Base-by-base conservation (phyloP, 2,329 filamentous ascomycete species). In the Xylaria sp. region DNA sequence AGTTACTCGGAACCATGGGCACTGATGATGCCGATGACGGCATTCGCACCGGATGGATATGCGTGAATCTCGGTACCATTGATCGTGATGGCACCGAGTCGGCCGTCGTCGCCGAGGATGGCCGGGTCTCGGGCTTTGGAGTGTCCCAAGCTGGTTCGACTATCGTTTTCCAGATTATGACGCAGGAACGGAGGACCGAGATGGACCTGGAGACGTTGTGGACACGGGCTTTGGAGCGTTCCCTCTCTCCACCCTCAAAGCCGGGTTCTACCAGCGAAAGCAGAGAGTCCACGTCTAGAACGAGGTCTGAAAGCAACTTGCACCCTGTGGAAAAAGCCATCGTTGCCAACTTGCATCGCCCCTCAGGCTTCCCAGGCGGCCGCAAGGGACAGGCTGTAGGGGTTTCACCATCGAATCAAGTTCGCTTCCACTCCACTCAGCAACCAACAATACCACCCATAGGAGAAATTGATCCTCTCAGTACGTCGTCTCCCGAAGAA, bases 31-130 rank as follows among this genome's bases (percentile, higher is more conserved):
- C 84, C 1, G 93, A 97, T 69, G 92, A 97, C 72, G 94, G 93
- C 2, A 91, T 97, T 54, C 89, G 90, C 11, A 97, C 94, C 0
- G 93, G 93, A 9, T 99, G 95, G 95, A 90, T 99, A 19, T 99
- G 95, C 76, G 91, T 98, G 63, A 96, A 97, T 73, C 85, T 95
- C 9, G 92, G 91, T 4, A 85, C 85, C 15, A 83, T 92, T 1
- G 85, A 89, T 43, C 83, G 85, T 21, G 80, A 82, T n/a, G 70
- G 74, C 15, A 71, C 74, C 8, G 81, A 85, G 63, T 72, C 77
- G 13, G 73, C 77, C 10, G 76, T 79, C 25, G 72, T 82, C 37
- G 80, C 82, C 19, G 78, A 79, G 15, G 76, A 78, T 11, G 82
- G 86, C 13, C 81, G 84, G 8, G 87, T 93, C 59, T 88, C 92